A percentile compares a stretch with the other conserved stretches of the same genome.
Conservation (phyloP, 2,329 filamentous ascomycete genomes). For the Sporothrix inflata region DNA sequence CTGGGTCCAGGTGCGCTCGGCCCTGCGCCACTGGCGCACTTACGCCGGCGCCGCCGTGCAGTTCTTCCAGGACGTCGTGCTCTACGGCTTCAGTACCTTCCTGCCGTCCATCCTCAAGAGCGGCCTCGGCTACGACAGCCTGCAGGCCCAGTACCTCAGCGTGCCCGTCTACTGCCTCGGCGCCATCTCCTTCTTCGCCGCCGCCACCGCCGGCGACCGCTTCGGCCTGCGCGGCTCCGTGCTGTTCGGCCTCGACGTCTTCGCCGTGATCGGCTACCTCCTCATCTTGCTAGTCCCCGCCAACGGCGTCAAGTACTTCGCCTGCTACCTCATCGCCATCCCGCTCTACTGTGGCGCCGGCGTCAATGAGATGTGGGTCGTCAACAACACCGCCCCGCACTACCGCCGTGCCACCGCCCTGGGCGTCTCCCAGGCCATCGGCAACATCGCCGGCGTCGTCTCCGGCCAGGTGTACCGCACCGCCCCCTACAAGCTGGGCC, state of each 20-base stretch:
- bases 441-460: constrained; percentile 38
- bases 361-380: constrained; percentile 38
- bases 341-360: constrained; percentile 38
- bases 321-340: constrained; percentile 35
- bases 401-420: constrained; percentile 39
- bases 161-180: constrained; percentile 70
- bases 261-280: constrained; percentile 60
- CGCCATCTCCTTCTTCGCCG: constrained; percentile 62
- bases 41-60: constrained; percentile 42
- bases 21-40: constrained; percentile 44
- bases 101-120: constrained; percentile 67
- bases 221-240: constrained; percentile 52
- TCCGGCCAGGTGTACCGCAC: constrained; percentile 40
- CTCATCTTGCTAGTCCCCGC: constrained; percentile 40
- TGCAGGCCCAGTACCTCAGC: constrained; percentile 65
- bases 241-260: constrained; percentile 51
- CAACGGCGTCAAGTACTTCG: constrained; percentile 16
- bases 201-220: constrained; percentile 62
- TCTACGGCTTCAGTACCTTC: constrained; percentile 63
- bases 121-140: constrained; percentile 59
- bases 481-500: neutral
- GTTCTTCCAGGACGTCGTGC: constrained; percentile 53
- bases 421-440: constrained; percentile 36
- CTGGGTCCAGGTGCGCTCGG: neutral
- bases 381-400: constrained; percentile 38